Conservation (phyloP, 768 basidiomycete genomes). For the Holtermanniella nyarrowii region DNA sequence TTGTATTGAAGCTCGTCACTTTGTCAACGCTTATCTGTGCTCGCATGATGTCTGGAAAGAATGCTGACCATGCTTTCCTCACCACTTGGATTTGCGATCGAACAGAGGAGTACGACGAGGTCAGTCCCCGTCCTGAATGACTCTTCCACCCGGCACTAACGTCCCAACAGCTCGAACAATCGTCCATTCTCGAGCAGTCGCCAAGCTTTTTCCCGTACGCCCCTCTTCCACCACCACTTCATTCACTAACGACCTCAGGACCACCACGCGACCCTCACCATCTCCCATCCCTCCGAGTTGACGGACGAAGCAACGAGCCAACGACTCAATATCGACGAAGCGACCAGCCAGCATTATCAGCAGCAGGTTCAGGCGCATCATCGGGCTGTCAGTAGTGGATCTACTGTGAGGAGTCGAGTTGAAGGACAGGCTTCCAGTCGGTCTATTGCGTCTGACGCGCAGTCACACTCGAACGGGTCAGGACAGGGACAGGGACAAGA, state of each 20-base stretch:
- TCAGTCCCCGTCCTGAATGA: neutral
- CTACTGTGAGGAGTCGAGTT: neutral
- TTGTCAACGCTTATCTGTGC: no score
- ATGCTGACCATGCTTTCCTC: no score
- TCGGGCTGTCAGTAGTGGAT: neutral
- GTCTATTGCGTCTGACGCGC: neutral
- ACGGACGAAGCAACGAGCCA: constrained; percentile 21
- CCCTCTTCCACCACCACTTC: neutral
- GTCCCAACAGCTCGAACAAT: constrained; percentile 38
- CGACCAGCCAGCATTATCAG: neutral
- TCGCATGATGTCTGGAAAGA: no score
- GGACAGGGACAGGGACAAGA: no score
- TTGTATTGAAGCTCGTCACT: no score
- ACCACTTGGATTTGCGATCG: no score
- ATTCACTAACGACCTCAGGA: constrained; percentile 17
- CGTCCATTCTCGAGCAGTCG: constrained; percentile 30
- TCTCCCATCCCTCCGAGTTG: constrained; percentile 22
- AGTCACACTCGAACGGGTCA: neutral
- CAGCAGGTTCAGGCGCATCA: neutral
- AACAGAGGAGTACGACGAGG: neutral
- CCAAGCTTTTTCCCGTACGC: constrained; percentile 28
- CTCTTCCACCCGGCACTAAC: no score
- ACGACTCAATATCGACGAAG: constrained; percentile 14
- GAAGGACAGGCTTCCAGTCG: neutral
- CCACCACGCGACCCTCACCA: constrained; percentile 28